These are phyloP conservation scores for Lathyrus aphaca DNA, from an alignment of 306 rosid species.

Conservation along the genomic window DNA sequence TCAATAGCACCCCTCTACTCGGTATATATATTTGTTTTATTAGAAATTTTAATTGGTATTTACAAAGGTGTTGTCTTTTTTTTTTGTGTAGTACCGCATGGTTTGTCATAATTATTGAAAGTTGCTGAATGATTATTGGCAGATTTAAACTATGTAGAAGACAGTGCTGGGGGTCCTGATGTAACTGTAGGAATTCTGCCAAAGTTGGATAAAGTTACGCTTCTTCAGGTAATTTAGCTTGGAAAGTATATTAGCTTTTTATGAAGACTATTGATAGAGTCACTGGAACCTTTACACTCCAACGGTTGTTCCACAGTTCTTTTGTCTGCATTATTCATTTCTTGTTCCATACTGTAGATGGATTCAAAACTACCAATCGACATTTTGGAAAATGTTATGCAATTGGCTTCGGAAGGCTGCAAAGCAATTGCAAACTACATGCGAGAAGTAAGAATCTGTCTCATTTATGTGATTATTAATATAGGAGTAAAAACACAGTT, in stretches of 20 bases:
- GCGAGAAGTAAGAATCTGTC: constrained; percentile 58
- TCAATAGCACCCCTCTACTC: constrained; percentile 80
- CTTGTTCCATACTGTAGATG: constrained; percentile 56
- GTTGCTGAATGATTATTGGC: constrained; percentile 39
- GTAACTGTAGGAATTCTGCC: constrained; percentile 85
- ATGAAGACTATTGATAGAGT: too few relatives aligned
- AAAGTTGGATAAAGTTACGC: constrained; percentile 83
- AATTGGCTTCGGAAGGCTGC: constrained; percentile 91
- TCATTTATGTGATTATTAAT: constrained; percentile 5
- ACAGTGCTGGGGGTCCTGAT: constrained; percentile 98
- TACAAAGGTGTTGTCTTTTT: constrained; percentile 13
- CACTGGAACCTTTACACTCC: too few relatives aligned
- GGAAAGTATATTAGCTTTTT: too few relatives aligned
- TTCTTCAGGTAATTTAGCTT: constrained; percentile 67
- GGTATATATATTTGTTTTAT: constrained; percentile 52
- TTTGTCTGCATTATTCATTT: constrained; percentile 14
- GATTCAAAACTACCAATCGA: constrained; percentile 89
- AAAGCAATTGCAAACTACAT: constrained; percentile 85
- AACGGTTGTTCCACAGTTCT: too few relatives aligned
- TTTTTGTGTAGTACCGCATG: constrained; percentile 10
- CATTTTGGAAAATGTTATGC: constrained; percentile 80
- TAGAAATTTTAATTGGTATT: constrained; percentile 9
- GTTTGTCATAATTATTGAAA: constrained; percentile 9
- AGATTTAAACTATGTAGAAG: constrained; percentile 93
- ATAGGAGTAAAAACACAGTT: background rate